These are phyloP conservation scores for Polychytrium aggregatum DNA, from an alignment of 192 early-diverging fungal genomes.

Conservation along the genomic window DNA sequence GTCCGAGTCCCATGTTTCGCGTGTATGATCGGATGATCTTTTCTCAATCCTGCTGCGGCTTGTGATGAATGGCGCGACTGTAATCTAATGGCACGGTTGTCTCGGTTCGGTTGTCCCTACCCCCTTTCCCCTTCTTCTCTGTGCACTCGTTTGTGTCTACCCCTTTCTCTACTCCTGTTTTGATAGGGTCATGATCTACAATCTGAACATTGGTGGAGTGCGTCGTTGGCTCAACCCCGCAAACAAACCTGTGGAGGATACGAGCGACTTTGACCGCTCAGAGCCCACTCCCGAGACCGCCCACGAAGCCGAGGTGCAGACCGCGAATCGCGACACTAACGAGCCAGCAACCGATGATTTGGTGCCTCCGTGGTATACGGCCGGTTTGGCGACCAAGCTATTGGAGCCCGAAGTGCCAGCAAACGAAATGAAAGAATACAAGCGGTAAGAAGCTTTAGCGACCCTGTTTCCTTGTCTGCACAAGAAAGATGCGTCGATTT, in stretches of 20 bases:
- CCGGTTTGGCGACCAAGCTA: constrained; percentile 27
- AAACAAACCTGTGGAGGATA: constrained; percentile 1
- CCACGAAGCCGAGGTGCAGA: no score
- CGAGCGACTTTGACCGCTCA: background rate
- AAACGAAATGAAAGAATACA: constrained; percentile 40
- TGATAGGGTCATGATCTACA: constrained; percentile 6
- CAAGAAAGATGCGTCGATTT: no score
- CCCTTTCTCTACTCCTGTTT: no score
- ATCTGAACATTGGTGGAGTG: constrained; percentile 41
- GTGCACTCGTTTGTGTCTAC: no score
- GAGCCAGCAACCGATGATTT: constrained; percentile 5
- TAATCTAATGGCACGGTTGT: no score
- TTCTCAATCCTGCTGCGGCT: no score
- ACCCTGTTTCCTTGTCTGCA: background rate
- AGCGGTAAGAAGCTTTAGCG: constrained; percentile 12
- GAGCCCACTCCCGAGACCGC: background rate
- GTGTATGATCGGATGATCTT: no score
- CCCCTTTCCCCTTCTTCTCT: background rate
- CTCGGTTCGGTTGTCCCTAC: no score
- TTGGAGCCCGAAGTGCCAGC: constrained; percentile 34
- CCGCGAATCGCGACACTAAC: background rate
- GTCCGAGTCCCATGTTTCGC: no score
- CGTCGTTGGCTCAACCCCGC: constrained; percentile 27
- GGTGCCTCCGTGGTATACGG: constrained; percentile 39
- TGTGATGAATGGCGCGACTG: no score